Evolutionary conservation across 257 asterid species (phyloP).

Genomic region (Hygrophila difformis): DNA sequence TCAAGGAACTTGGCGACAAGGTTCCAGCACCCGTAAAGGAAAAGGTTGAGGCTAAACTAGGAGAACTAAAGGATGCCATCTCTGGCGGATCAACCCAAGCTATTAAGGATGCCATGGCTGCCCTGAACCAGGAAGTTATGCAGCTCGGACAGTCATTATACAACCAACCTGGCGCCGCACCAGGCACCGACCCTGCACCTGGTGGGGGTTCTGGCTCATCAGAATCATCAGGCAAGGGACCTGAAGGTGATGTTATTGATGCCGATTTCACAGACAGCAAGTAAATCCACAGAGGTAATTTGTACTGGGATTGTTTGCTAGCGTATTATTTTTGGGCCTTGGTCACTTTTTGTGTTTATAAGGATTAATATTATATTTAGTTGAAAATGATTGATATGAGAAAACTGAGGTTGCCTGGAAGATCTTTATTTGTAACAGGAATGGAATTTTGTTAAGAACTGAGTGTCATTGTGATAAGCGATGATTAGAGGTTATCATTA

Average conservation of each 20-base stretch:
- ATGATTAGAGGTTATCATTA: no score
- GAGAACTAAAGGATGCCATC: constrained; percentile 81
- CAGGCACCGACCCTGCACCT: constrained; percentile 65
- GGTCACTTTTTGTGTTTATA: constrained; percentile 1
- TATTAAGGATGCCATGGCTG: constrained; percentile 87
- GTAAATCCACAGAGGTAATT: constrained; percentile 21
- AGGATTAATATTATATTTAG: constrained; percentile 22
- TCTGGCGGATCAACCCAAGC: constrained; percentile 75
- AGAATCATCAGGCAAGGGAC: constrained; percentile 64
- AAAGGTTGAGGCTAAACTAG: constrained; percentile 88
- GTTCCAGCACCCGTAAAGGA: constrained; percentile 85
- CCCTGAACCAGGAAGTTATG: constrained; percentile 96
- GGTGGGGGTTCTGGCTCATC: constrained; percentile 43
- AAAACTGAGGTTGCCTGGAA: constrained; percentile 8
- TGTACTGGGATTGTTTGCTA: neutral
- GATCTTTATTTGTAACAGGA: constrained; percentile 7
- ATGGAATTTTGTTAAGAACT: no score
- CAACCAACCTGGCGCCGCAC: constrained; percentile 75
- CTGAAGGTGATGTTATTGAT: constrained; percentile 91
- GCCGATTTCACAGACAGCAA: constrained; percentile 97
- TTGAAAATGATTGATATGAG: constrained; percentile 16
- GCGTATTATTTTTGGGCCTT: neutral
- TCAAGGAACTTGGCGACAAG: constrained; percentile 94
- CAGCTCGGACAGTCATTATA: constrained; percentile 91
- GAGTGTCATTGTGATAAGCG: no score